Percentiles rank a stretch among this genome's conserved stretches.
Conservation (phyloP, 148 eudicot species). For the Camellia granthamiana region DNA sequence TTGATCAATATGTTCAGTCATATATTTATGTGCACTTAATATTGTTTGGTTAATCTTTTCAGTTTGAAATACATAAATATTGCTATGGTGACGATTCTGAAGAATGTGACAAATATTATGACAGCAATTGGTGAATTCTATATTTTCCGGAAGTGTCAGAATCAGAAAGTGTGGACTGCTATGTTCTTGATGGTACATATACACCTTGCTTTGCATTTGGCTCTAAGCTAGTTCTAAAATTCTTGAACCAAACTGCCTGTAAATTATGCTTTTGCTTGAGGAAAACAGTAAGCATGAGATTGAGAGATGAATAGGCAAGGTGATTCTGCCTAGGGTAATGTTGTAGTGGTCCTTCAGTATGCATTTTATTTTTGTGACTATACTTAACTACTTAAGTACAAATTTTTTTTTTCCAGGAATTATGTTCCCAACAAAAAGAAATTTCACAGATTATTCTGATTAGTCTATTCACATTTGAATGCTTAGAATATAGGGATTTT, state of each 20-base stretch:
- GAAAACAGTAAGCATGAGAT: background rate
- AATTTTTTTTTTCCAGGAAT: background rate
- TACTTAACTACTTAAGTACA: background rate
- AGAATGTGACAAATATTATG: constrained; percentile 77
- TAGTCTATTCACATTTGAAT: background rate
- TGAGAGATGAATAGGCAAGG: background rate
- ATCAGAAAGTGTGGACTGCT: constrained; percentile 80
- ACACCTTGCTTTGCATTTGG: background rate
- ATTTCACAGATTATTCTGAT: background rate
- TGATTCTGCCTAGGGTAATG: background rate
- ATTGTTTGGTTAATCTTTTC: constrained; percentile 31
- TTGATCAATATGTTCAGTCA: background rate
- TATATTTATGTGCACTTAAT: constrained; percentile 5
- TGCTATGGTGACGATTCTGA: constrained; percentile 91
- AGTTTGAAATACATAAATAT: constrained; percentile 78
- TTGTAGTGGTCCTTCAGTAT: background rate
- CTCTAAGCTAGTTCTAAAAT: constrained; percentile 6
- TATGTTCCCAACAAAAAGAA: background rate
- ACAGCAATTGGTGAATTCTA: constrained; percentile 77
- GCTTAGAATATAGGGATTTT: background rate
- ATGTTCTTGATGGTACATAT: constrained; percentile 77
- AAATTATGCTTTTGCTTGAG: constrained; percentile 4
- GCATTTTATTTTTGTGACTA: background rate
- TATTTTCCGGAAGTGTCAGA: constrained; percentile 67
- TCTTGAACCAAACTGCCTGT: background rate